Conservation (phyloP, 2,329 filamentous ascomycete genomes). For the Fusarium globosum region DNA sequence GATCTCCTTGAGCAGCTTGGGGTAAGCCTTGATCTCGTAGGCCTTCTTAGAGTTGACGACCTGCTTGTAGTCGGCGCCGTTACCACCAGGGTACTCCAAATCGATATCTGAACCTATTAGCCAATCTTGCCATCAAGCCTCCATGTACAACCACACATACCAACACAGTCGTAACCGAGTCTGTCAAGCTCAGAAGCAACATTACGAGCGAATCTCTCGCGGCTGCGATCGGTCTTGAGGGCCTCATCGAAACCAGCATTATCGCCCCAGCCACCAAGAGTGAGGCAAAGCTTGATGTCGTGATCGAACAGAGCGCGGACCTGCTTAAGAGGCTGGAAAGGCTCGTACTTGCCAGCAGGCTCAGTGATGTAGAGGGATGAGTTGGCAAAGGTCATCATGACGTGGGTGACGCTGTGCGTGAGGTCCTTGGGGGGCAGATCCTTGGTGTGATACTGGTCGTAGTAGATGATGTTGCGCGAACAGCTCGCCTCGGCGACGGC, state of each 20-base stretch:
- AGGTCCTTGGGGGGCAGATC: slow-evolving; percentile 51
- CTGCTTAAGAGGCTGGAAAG: slow-evolving; percentile 63
- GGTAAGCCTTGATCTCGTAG: slow-evolving; percentile 71
- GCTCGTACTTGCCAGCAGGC: slow-evolving; percentile 55
- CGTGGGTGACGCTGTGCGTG: slow-evolving; percentile 62
- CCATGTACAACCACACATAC: no score
- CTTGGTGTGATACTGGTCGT: slow-evolving; percentile 58
- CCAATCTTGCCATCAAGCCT: rapidly evolving
- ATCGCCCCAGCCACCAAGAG: slow-evolving; percentile 75
- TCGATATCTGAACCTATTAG: slow-evolving; percentile 64
- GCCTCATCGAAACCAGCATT: slow-evolving; percentile 65
- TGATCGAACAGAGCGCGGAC: slow-evolving; percentile 64
- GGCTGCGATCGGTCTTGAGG: slow-evolving; percentile 58
- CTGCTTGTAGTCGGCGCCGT: slow-evolving; percentile 75
- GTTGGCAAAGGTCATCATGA: slow-evolving; percentile 66
- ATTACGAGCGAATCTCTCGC: slow-evolving; percentile 66
- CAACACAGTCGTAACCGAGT: slow-evolving; percentile 70
- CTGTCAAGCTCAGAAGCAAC: slow-evolving; percentile 63
- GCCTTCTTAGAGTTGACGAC: slow-evolving; percentile 68
- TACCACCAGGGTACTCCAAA: slow-evolving; percentile 73
- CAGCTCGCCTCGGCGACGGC: slow-evolving; percentile 20
- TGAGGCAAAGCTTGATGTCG: slow-evolving; percentile 69
- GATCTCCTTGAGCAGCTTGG: slow-evolving; percentile 68
- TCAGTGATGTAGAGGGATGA: slow-evolving; percentile 60
- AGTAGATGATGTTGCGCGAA: slow-evolving; percentile 56